Percentiles rank a stretch among this genome's conserved stretches.
Conservation (phyloP, 306 rosid genomes). For the Cicer cuneatum region DNA sequence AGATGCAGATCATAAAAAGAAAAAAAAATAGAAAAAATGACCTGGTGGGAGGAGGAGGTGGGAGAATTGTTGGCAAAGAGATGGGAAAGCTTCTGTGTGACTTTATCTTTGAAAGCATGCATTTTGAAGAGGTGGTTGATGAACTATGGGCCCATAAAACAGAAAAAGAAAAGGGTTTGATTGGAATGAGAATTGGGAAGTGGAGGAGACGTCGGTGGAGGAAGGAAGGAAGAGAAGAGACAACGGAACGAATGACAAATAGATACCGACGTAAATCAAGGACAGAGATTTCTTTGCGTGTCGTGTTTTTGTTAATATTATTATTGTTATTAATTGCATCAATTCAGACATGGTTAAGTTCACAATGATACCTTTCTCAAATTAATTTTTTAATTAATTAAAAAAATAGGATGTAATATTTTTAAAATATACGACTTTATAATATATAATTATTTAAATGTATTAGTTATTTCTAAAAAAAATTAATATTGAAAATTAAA, state of each 20-base stretch:
- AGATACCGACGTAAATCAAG: conserved; percentile 16
- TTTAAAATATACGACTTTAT: too few species aligned
- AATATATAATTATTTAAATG: too few species aligned
- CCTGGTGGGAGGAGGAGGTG: conserved; percentile 50
- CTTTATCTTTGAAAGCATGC: conserved; percentile 73
- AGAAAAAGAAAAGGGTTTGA: not conserved
- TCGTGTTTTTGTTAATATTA: not conserved
- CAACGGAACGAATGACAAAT: not conserved
- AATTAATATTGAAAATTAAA: too few species aligned
- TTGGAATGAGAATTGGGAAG: conserved; percentile 6
- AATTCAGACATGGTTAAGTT: too few species aligned
- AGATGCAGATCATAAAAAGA: conserved; percentile 9
- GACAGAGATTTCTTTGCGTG: conserved; percentile 22
- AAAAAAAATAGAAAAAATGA: conserved; percentile 14
- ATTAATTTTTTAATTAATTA: too few species aligned
- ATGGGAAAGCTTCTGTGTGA: conserved; percentile 66
- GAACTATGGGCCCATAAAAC: conserved; percentile 37
- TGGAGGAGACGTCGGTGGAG: not conserved
- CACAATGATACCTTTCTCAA: too few species aligned
- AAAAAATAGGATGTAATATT: too few species aligned
- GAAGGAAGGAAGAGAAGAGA: not conserved
- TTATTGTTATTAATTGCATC: too few species aligned
- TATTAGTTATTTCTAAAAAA: too few species aligned
- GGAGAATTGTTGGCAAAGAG: conserved; percentile 65
- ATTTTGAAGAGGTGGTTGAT: conserved; percentile 40